These are phyloP conservation scores for Trichomonascaceae sp. DNA, from an alignment of 1,139 yeast species.

Conservation along the genomic window DNA sequence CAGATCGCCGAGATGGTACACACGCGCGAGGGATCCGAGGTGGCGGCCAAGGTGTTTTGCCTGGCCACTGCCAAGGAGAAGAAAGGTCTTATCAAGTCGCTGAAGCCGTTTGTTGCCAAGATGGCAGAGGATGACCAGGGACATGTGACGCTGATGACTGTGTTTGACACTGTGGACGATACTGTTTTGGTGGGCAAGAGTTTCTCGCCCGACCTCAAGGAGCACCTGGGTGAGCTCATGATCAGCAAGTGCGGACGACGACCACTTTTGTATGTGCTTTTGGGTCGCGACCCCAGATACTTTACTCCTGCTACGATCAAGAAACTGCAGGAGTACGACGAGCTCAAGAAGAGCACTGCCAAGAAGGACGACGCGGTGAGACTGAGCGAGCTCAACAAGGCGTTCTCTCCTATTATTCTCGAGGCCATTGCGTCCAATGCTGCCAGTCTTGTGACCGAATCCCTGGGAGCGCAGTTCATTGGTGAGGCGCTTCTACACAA, in stretches of 20 bases:
- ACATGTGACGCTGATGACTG: slow-evolving; percentile 61
- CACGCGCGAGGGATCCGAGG: slow-evolving; percentile 88
- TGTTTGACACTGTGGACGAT: slow-evolving; percentile 86
- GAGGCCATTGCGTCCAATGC: slow-evolving; percentile 38
- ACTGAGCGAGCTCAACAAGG: slow-evolving; percentile 52
- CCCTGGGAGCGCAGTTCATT: slow-evolving; percentile 73
- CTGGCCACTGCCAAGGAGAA: slow-evolving; percentile 88
- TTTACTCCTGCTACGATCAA: slow-evolving; percentile 60
- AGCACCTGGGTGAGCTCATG: slow-evolving; percentile 43
- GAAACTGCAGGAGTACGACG: slow-evolving; percentile 47
- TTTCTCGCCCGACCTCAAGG: slow-evolving; percentile 46
- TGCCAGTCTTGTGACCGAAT: slow-evolving; percentile 44
- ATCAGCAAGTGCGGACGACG: slow-evolving; percentile 74
- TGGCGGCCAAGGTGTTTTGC: slow-evolving; percentile 69
- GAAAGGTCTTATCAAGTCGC: slow-evolving; percentile 55
- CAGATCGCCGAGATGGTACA: slow-evolving; percentile 93
- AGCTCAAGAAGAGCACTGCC: slow-evolving; percentile 48
- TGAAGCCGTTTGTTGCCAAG: slow-evolving; percentile 61
- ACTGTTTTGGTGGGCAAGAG: slow-evolving; percentile 72
- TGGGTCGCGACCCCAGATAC: slow-evolving; percentile 72
- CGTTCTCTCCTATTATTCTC: slow-evolving; percentile 56
- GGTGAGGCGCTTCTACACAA: slow-evolving; percentile 59
- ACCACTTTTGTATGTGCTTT: slow-evolving; percentile 70
- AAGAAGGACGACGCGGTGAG: slow-evolving; percentile 77
- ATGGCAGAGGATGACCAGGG: slow-evolving; percentile 80